phyloP scores from a whole-genome alignment of 371 early-diverging fungal genomes.

The Mucor velutinosus region DNA sequence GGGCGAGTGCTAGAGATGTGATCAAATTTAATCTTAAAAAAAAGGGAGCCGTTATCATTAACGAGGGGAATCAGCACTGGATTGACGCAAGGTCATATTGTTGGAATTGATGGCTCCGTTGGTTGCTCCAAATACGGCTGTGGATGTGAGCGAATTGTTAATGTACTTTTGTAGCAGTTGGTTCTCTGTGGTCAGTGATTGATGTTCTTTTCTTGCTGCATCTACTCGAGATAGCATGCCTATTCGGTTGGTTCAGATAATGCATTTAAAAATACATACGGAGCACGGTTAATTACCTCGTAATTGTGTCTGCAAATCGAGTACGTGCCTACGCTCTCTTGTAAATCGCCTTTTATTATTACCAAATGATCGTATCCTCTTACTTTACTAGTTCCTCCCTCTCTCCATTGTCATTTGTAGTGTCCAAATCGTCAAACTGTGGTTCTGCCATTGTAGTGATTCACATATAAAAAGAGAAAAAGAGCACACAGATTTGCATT shows the following conservation, averaged over 20 bases:
- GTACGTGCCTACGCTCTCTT: conserved; percentile 30
- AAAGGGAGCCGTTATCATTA: conserved; percentile 1
- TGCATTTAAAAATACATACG: neutral
- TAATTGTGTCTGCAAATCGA: conserved; percentile 44
- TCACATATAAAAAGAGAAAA: neutral
- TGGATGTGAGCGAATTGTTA: conserved; percentile 56
- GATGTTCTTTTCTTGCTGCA: conserved; percentile 45
- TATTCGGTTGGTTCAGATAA: conserved; percentile 3
- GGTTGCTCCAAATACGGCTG: conserved; percentile 60
- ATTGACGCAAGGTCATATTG: conserved; percentile 23
- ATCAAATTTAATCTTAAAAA: neutral
- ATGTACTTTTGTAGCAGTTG: conserved; percentile 58
- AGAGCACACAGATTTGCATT: neutral
- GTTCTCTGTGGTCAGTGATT: conserved; percentile 52
- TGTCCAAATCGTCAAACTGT: conserved; percentile 15
- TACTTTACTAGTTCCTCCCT: conserved; percentile 43
- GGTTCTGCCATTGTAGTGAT: conserved; percentile 14
- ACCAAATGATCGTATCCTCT: neutral
- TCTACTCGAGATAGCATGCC: conserved; percentile 50
- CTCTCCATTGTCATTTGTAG: conserved; percentile 22
- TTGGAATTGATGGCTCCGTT: conserved; percentile 42
- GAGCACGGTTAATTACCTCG: conserved; percentile 21
- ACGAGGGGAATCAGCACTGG: conserved; percentile 21
- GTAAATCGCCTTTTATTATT: neutral
- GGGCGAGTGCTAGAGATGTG: neutral